phyloP scores from a whole-genome alignment of 2,329 filamentous ascomycete species.

The Phialocephala sp. region DNA sequence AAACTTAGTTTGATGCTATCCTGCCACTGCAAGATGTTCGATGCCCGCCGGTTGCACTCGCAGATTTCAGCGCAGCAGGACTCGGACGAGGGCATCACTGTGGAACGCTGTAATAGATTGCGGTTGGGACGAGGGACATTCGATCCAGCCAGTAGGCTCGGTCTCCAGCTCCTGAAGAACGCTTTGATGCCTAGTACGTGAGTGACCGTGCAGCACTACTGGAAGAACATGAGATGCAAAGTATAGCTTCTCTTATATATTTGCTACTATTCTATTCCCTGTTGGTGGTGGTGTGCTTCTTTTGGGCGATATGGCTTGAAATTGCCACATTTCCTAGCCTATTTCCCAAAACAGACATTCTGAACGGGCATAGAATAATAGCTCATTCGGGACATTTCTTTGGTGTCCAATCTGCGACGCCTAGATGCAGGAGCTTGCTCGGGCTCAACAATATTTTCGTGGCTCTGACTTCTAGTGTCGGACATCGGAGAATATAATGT shows the following conservation, averaged over 20 bases:
- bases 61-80: slow-evolving; percentile 5
- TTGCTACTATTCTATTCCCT: background rate
- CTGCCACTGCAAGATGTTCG: background rate
- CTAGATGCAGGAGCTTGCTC: background rate
- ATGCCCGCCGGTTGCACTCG: background rate
- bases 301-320: slow-evolving; percentile 3
- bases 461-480: slow-evolving; percentile 12
- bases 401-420: background rate
- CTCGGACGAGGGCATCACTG: slow-evolving; percentile 8
- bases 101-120: slow-evolving; percentile 10
- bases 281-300: background rate
- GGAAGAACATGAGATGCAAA: background rate
- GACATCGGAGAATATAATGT: slow-evolving; percentile 17
- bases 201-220: slow-evolving; percentile 15
- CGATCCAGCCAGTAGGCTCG: background rate
- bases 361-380: slow-evolving; percentile 9
- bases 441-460: background rate
- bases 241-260: background rate
- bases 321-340: background rate
- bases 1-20: background rate
- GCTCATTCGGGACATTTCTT: background rate
- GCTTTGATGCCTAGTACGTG: slow-evolving; percentile 15
- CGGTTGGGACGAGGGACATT: background rate
- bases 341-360: background rate
- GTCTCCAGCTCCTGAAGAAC: slow-evolving; percentile 5